phyloP scores from a whole-genome alignment of 352 stramenopile species.

The Pythium vanterpoolii region DNA sequence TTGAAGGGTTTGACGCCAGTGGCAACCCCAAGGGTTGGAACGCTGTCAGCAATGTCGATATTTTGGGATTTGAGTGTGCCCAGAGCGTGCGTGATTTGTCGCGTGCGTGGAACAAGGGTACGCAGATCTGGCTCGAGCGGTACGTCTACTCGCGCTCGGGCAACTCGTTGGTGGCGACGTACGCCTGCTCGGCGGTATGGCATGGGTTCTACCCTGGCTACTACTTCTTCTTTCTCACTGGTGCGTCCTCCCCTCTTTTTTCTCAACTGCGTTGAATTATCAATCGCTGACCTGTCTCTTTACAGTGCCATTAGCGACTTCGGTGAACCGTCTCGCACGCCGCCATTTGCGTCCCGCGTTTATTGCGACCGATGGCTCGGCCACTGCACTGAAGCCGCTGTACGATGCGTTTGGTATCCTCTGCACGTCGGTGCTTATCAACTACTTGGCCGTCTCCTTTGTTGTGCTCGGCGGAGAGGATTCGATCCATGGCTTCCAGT shows the following conservation, averaged over 20 bases:
- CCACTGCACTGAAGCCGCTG: slow-evolving; percentile 33
- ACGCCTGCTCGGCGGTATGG: slow-evolving; percentile 95
- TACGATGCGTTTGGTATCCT: slow-evolving; percentile 59
- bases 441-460: slow-evolving; percentile 73
- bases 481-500: slow-evolving; percentile 39
- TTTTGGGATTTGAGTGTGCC: slow-evolving; percentile 93
- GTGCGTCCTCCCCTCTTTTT: slow-evolving; percentile 19
- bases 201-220: slow-evolving; percentile 99
- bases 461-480: slow-evolving; percentile 64
- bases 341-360: slow-evolving; percentile 59
- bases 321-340: slow-evolving; percentile 59
- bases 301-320: slow-evolving; percentile 55
- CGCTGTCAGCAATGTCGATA: slow-evolving; percentile 94
- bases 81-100: slow-evolving; percentile 87
- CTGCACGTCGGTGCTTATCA: slow-evolving; percentile 52
- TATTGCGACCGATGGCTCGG: slow-evolving; percentile 24
- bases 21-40: slow-evolving; percentile 89
- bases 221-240: slow-evolving; percentile 93
- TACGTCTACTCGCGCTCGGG: slow-evolving; percentile 97
- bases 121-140: slow-evolving; percentile 93
- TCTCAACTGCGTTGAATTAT: neutral
- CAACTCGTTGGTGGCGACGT: slow-evolving; percentile 92
- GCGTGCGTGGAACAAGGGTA: slow-evolving; percentile 97
- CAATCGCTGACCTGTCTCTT: neutral
- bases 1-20: slow-evolving; percentile 91